phyloP scores from a whole-genome alignment of 148 eudicot genomes.

The Nepenthes gracilis region DNA sequence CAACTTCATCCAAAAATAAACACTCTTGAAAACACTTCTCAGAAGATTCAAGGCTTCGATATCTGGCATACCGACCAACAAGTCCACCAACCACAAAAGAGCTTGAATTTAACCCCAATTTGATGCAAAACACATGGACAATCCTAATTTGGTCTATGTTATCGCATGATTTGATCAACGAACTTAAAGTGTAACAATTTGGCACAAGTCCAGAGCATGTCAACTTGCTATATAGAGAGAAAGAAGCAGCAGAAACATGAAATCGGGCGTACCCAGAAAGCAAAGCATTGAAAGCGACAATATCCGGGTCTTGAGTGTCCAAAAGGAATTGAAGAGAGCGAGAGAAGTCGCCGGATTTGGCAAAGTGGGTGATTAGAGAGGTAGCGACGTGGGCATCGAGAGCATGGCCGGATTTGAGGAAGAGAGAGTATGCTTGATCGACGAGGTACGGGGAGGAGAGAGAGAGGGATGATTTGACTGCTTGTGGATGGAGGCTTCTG shows the following conservation, averaged over 20 bases:
- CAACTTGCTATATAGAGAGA: constrained; percentile 21
- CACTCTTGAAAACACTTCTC: constrained; percentile 54
- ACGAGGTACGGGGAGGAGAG: constrained; percentile 21
- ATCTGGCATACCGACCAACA: constrained; percentile 37
- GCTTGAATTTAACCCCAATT: constrained; percentile 31
- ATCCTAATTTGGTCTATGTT: constrained; percentile 14
- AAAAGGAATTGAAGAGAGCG: constrained; percentile 30
- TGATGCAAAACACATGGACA: constrained; percentile 39
- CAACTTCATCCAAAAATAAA: constrained; percentile 40
- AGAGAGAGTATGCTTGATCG: constrained; percentile 28
- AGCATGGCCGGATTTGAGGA: constrained; percentile 35
- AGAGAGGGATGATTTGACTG: constrained; percentile 35
- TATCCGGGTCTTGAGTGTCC: constrained; percentile 27
- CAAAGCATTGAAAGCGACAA: constrained; percentile 35
- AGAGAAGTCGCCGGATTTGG: constrained; percentile 32
- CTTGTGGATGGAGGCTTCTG: constrained; percentile 29
- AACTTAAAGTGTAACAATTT: constrained; percentile 33
- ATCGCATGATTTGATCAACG: constrained; percentile 42
- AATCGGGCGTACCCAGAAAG: constrained; percentile 41
- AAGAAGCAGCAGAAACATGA: constrained; percentile 12
- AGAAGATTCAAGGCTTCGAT: constrained; percentile 25
- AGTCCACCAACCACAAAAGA: constrained; percentile 51
- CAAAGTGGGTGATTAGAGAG: constrained; percentile 43
- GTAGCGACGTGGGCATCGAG: constrained; percentile 38
- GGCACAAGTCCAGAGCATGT: constrained; percentile 30